Evolutionary conservation across 345 rosid species (phyloP).

Genomic region (Microthlaspi erraticum): DNA sequence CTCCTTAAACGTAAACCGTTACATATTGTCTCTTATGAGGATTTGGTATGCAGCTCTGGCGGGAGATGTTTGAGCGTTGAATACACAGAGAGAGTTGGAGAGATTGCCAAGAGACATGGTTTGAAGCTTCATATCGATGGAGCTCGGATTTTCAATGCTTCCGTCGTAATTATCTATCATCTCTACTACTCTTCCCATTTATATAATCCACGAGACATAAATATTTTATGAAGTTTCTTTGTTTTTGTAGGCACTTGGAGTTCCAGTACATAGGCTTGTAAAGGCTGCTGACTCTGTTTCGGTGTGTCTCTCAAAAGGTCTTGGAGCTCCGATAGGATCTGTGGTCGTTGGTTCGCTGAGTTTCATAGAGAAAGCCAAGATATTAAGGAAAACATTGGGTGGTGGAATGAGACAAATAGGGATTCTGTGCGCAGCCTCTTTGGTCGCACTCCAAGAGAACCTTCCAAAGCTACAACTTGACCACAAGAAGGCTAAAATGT

Average conservation of each 20-base stretch:
- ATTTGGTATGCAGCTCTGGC: slow-evolving; percentile 62
- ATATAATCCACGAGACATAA: too few relatives aligned
- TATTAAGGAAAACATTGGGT: slow-evolving; percentile 83
- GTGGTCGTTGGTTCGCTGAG: slow-evolving; percentile 83
- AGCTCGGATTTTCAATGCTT: slow-evolving; percentile 94
- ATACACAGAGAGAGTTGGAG: slow-evolving; percentile 74
- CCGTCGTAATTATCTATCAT: slow-evolving; percentile 52
- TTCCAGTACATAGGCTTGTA: slow-evolving; percentile 80
- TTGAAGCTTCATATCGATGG: slow-evolving; percentile 94
- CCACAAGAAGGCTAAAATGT: slow-evolving; percentile 77
- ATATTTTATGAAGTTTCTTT: neutral
- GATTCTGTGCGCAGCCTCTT: slow-evolving; percentile 78
- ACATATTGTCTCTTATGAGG: slow-evolving; percentile 5
- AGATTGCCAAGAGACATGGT: slow-evolving; percentile 80
- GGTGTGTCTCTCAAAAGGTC: slow-evolving; percentile 91
- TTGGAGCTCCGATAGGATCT: slow-evolving; percentile 94
- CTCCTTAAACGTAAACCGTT: neutral
- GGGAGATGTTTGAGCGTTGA: slow-evolving; percentile 85
- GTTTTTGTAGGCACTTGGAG: slow-evolving; percentile 72
- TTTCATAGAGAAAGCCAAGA: slow-evolving; percentile 80
- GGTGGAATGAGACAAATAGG: slow-evolving; percentile 98
- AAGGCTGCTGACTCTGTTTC: slow-evolving; percentile 88
- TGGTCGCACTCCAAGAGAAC: slow-evolving; percentile 72
- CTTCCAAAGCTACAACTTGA: slow-evolving; percentile 67
- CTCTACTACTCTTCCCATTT: neutral